A percentile compares a stretch with the other conserved stretches of the same genome.
These are phyloP conservation scores for Sophora flavescens DNA, from an alignment of 306 rosid genomes.

Conservation along the genomic window DNA sequence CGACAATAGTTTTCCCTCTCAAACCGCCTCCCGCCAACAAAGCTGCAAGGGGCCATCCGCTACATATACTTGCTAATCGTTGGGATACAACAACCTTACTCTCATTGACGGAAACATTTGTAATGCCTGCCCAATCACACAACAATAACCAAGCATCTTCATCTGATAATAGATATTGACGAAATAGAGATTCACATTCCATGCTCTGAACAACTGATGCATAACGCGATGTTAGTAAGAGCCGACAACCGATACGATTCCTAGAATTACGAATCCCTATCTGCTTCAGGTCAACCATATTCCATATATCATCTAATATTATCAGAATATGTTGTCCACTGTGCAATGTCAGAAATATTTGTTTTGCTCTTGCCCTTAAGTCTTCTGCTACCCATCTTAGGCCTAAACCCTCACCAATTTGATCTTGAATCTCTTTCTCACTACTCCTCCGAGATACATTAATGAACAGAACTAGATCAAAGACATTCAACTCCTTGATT, in stretches of 20 bases:
- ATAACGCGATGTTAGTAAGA: background rate
- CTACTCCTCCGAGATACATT: background rate
- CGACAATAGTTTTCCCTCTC: no score
- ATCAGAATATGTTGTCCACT: background rate
- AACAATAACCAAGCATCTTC: background rate
- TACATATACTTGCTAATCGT: background rate
- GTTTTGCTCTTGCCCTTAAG: background rate
- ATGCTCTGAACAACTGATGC: background rate
- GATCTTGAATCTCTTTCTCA: background rate
- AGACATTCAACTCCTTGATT: background rate
- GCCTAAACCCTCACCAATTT: background rate
- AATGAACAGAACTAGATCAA: background rate
- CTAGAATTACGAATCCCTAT: background rate
- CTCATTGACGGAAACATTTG: background rate
- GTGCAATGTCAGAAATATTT: background rate
- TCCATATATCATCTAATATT: conserved; percentile 5
- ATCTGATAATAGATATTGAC: background rate
- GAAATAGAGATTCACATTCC: background rate
- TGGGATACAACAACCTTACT: background rate
- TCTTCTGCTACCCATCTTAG: background rate
- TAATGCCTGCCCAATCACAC: background rate
- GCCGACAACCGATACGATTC: background rate
- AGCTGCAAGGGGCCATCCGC: background rate
- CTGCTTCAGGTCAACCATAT: background rate
- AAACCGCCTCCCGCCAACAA: no score